A percentile compares a stretch with the other conserved stretches of the same genome.
These are phyloP conservation scores for Dillenia suffruticosa DNA, from an alignment of 164 flowering plant species.

Conservation along the genomic window DNA sequence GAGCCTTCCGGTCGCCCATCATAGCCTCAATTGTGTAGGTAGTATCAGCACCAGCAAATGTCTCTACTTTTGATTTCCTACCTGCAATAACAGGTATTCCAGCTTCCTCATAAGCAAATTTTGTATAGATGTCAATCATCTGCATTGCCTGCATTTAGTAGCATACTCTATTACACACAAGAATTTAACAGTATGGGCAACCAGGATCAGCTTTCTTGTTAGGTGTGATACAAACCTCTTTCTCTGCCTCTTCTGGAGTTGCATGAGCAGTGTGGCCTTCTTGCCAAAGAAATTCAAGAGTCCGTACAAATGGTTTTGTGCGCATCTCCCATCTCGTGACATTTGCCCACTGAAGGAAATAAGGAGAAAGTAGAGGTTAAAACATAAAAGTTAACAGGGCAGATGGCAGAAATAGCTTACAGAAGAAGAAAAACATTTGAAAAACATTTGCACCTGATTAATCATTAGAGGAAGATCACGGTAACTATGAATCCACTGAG, in stretches of 20 bases:
- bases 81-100: conserved; percentile 96
- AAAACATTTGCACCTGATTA: conserved; percentile 59
- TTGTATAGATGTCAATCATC: conserved; percentile 88
- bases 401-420: not conserved
- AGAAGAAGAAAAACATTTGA: not conserved
- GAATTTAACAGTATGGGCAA: not conserved
- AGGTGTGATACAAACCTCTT: conserved; percentile 52
- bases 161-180: conserved; percentile 15
- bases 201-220: not conserved
- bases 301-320: conserved; percentile 95
- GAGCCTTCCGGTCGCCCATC: conserved; percentile 97
- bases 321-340: conserved; percentile 99
- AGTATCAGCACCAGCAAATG: conserved; percentile 93
- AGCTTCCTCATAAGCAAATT: conserved; percentile 92
- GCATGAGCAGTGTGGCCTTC: conserved; percentile 99
- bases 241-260: conserved; percentile 88
- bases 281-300: conserved; percentile 98
- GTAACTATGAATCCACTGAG: conserved; percentile 96
- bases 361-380: not conserved
- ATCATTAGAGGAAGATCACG: conserved; percentile 98
- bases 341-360: conserved; percentile 80
- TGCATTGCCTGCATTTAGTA: conserved; percentile 71
- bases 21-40: conserved; percentile 98
- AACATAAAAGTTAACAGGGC: not conserved
- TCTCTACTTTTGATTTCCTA: conserved; percentile 86